Percentiles rank a stretch among this genome's conserved stretches.
These are phyloP conservation scores for Trichoderma reesei DNA, from an alignment of 495 filamentous ascomycete genomes.

Conservation along the genomic window DNA sequence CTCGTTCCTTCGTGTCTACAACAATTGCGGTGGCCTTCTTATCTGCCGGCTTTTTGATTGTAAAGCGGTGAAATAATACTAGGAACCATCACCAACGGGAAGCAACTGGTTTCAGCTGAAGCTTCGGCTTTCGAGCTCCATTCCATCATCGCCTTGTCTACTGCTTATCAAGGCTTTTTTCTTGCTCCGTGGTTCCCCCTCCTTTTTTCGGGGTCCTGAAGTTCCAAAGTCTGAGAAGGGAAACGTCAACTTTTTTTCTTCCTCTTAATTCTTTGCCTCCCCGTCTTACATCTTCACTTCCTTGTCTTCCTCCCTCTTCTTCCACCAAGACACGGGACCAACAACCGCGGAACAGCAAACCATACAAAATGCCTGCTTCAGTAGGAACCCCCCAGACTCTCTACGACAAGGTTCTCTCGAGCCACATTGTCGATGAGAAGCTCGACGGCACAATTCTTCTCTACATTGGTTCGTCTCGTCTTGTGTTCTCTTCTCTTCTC, in stretches of 20 bases:
- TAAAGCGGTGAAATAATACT: background rate
- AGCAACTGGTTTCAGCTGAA: no score
- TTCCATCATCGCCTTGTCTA: background rate
- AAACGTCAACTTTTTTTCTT: background rate
- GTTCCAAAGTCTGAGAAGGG: no score
- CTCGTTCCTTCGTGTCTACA: no score
- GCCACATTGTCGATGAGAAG: slow-evolving; percentile 89
- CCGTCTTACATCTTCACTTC: background rate
- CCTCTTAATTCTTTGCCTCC: background rate
- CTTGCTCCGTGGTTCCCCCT: slow-evolving; percentile 9
- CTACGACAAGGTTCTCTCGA: slow-evolving; percentile 95
- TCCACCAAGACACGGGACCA: background rate
- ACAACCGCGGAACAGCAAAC: no score
- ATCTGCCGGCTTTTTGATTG: no score
- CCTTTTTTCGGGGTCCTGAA: no score
- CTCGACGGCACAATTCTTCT: slow-evolving; percentile 84
- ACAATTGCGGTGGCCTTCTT: no score
- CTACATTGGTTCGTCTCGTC: slow-evolving; percentile 65
- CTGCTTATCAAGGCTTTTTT: no score
- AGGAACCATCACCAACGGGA: no score
- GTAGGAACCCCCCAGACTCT: slow-evolving; percentile 73
- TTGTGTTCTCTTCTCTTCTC: background rate
- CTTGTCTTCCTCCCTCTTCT: background rate
- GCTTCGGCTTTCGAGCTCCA: background rate
- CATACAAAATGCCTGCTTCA: slow-evolving; percentile 80